Base-by-base conservation (phyloP, 805 yeast species). In the Zygosaccharomyces rouxii region DNA sequence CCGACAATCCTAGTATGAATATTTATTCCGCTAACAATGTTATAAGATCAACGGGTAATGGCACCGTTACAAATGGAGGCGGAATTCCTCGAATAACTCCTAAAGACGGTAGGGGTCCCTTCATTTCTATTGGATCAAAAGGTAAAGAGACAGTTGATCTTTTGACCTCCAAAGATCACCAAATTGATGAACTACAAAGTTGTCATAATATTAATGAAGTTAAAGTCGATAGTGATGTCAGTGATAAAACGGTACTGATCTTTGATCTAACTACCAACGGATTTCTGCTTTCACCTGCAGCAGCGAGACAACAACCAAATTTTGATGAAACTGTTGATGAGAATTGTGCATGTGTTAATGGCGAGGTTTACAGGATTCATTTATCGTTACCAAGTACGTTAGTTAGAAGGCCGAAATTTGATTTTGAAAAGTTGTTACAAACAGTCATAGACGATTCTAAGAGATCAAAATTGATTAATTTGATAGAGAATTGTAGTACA, bases 381-480 rank as follows among this genome's bases (percentile, higher is more conserved):
- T 44, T 66, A 21, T 58, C 59, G 18, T 56, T 64, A 35, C 70
- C 70, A 4, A 60, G 63, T 16, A 66, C 70, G 1, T 45, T 66
- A 30, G 50, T 66, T 23, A 60, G 55, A 47, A 63, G 70, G 39
- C 62, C 67, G 1, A 57, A 58, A 13, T 59, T 58, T 42, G 57
- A 54, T 35, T 63, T 66, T 44, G 55, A 51, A 21, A 66, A 60
- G 28, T 46, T 66, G 35, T 41, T 63, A 10, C 54, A 57, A 25
- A 56, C 66, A 1, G 53, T 58, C 14, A 39, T 58, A 7, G 56
- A 53, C n/a, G 60, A 57, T 13, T 52, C 55, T 13, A 57, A 54
- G 22, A 47, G 50, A 19, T n/a, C 41, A 18, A 42, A 49, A 23
- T 40, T 66, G 21, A 43, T 55, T 39, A 47, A 54, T 21, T 44